Evolutionary conservation across 139 green algal genomes (phyloP).

Genomic region (Coccomyxa sp.): DNA sequence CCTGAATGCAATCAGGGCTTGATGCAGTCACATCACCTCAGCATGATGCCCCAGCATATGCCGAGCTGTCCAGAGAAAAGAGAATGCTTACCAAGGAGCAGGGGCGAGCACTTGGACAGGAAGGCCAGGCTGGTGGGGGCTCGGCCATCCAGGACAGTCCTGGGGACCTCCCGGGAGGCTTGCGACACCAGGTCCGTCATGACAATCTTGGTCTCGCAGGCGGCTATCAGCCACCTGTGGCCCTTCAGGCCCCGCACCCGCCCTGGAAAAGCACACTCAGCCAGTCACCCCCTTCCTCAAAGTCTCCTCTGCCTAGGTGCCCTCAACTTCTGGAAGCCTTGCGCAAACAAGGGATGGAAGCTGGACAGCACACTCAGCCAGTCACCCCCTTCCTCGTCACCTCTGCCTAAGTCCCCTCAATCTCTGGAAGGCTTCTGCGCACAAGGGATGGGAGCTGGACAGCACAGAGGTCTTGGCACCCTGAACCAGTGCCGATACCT

Average conservation of each 20-base stretch:
- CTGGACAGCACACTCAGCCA: too few species aligned
- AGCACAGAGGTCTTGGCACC: too few species aligned
- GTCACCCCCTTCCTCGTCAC: too few species aligned
- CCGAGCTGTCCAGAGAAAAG: too few species aligned
- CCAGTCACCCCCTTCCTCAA: too few species aligned
- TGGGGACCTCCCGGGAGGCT: conserved; percentile 31
- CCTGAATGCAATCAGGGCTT: neutral
- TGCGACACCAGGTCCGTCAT: conserved; percentile 43
- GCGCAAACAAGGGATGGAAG: too few species aligned
- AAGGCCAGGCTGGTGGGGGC: conserved; percentile 40
- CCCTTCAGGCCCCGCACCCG: conserved; percentile 29
- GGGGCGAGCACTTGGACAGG: conserved; percentile 27
- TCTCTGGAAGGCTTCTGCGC: too few species aligned
- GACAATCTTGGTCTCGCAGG: conserved; percentile 60
- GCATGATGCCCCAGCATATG: neutral
- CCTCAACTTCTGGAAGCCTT: too few species aligned
- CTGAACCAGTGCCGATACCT: too few species aligned
- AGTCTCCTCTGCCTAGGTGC: too few species aligned
- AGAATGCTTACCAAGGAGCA: conserved; percentile 16
- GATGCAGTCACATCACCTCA: neutral
- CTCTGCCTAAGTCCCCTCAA: too few species aligned
- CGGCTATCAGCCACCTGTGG: conserved; percentile 47
- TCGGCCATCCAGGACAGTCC: conserved; percentile 40
- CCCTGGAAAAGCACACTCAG: conserved; percentile 30
- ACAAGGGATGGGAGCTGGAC: too few species aligned